phyloP scores from a whole-genome alignment of 2,329 filamentous ascomycete genomes.

The Aspergillus proliferans region DNA sequence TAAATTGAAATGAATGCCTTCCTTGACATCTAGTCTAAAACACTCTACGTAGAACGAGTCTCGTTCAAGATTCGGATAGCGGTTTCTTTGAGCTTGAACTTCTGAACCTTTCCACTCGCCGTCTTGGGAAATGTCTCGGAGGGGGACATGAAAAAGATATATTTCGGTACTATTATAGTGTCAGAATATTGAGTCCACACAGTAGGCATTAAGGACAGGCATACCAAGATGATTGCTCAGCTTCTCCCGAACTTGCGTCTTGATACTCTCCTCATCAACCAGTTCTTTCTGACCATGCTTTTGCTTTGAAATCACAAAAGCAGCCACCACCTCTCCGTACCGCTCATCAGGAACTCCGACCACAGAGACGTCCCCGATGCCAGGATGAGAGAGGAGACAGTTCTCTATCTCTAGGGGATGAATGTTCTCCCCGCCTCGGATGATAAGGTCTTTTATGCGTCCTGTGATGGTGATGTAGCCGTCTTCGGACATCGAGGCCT shows the following conservation, averaged over 20 bases:
- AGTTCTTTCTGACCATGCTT: neutral
- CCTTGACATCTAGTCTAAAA: neutral
- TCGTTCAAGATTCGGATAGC: slow-evolving; percentile 48
- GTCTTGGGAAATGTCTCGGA: slow-evolving; percentile 79
- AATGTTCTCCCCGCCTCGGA: slow-evolving; percentile 91
- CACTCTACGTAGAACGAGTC: neutral
- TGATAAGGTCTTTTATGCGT: slow-evolving; percentile 91
- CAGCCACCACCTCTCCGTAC: slow-evolving; percentile 81
- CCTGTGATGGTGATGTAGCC: slow-evolving; percentile 88
- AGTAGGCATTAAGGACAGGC: slow-evolving; percentile 15
- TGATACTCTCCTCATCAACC: slow-evolving; percentile 49
- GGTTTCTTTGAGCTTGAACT: slow-evolving; percentile 72
- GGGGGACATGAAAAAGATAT: slow-evolving; percentile 69
- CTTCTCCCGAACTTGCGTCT: slow-evolving; percentile 63
- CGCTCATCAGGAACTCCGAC: slow-evolving; percentile 75
- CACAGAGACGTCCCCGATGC: slow-evolving; percentile 69
- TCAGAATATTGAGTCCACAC: neutral
- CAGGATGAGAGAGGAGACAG: slow-evolving; percentile 66
- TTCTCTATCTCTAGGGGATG: slow-evolving; percentile 91
- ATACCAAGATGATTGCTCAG: slow-evolving; percentile 65
- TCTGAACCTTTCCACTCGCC: slow-evolving; percentile 93
- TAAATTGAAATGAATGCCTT: neutral
- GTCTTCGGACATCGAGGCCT: slow-evolving; percentile 73
- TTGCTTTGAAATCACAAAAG: slow-evolving; percentile 61
- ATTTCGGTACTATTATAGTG: slow-evolving; percentile 59